Evolutionary conservation across 306 rosid genomes (phyloP).

Genomic region (Purshia tridentata): DNA sequence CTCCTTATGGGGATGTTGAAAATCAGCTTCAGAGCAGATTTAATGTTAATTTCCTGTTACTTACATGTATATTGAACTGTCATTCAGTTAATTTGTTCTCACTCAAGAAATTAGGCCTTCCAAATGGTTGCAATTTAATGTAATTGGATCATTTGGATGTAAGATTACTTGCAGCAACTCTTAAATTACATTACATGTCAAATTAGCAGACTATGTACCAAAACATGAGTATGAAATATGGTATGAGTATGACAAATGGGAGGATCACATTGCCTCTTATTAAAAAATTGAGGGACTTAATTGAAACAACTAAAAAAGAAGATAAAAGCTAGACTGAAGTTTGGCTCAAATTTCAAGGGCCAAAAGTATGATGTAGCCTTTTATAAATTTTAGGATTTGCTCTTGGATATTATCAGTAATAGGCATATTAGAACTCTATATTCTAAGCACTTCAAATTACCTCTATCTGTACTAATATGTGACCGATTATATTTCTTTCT

Average conservation of each 20-base stretch:
- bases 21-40: neutral
- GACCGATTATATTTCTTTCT: neutral
- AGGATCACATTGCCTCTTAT: neutral
- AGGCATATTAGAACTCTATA: neutral
- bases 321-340: neutral
- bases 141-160: neutral
- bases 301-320: neutral
- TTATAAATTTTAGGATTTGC: too few species aligned
- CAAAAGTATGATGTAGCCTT: too few species aligned
- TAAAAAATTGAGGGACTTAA: neutral
- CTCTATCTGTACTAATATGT: constrained; percentile 10
- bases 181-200: neutral
- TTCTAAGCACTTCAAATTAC: neutral
- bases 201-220: neutral
- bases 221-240: too few species aligned
- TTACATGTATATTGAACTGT: neutral
- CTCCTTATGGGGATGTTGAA: neutral
- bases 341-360: neutral
- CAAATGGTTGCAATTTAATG: neutral
- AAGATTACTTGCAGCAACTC: neutral
- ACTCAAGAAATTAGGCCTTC: neutral
- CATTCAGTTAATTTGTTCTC: too few species aligned
- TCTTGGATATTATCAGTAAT: neutral
- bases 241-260: neutral
- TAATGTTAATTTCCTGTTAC: neutral